Evolutionary conservation across 495 filamentous ascomycete species (phyloP), one percentile per base, ranked within the genome.

Genomic region (Penicillium manginii): DNA sequence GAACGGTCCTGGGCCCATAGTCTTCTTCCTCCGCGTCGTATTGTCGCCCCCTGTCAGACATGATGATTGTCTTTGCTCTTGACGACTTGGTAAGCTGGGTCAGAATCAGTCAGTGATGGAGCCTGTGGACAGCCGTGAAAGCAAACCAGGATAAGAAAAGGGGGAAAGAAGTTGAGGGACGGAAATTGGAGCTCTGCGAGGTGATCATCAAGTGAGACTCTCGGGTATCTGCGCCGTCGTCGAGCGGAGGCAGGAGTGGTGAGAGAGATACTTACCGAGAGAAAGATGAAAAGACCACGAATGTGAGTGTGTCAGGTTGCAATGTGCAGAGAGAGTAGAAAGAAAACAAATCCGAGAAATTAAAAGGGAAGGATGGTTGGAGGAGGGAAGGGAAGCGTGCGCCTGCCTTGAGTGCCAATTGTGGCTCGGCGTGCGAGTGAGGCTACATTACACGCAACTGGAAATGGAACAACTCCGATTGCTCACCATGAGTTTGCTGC

Each of bases 321-420:
- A 26, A 12, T 29, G 26, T 8, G 26, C 29, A 42, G 31, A 23
- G 43, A 54, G 17, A 55, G 22, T 43, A 50, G 21, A 57, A 33
- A 12, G 18, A 23, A 26, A 22, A 29, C 35, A 26, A 26, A 26
- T 19, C 40, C 18, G 10, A 53, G 51, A 39, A 32, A 54, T 31
- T 45, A 23, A 10, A 50, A 39, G 49, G 54, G 46, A 59, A 51
- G 43, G 39, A 39, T 22, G n/a, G 50, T 21, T 50, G 45, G 10
- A 53, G 49, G 29, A 40, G 46, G 37, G 26, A n/a, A 47, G 22
- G 45, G 21, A 43, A 19, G 17, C 15, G 40, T 43, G 40, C 17
- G 40, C 40, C 17, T 43, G 40, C n/a, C 40, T 18, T 7, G 40
- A n/a, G 8, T 17, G 15, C 15, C 17, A 3, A 5, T 40, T 40